Evolutionary conservation across 805 yeast genomes (phyloP).

Genomic region (Candida cerambycidarum): DNA sequence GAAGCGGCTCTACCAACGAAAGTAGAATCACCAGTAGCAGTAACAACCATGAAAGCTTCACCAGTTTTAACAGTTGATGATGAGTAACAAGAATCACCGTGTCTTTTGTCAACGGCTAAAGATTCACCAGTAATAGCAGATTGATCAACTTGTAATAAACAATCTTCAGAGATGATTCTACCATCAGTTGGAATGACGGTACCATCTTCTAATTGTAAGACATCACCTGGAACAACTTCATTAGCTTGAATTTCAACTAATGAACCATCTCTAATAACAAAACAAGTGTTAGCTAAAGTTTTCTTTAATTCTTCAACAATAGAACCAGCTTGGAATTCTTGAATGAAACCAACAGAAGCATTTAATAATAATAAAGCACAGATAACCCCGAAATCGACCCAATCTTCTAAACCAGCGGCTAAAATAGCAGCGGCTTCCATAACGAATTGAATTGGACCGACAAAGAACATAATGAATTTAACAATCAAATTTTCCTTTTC

Average conservation of each 20-base stretch:
- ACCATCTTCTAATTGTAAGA: conserved; percentile 90
- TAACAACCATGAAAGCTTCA: conserved; percentile 90
- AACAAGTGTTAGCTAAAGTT: conserved; percentile 88
- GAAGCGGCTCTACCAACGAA: conserved; percentile 98
- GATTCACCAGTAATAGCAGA: conserved; percentile 98
- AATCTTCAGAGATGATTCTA: conserved; percentile 80
- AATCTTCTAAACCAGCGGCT: conserved; percentile 95
- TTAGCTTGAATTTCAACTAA: conserved; percentile 73
- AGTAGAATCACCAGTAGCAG: conserved; percentile 94
- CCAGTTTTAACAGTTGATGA: conserved; percentile 96
- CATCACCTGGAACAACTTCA: conserved; percentile 95
- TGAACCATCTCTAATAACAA: conserved; percentile 80
- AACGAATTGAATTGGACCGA: conserved; percentile 95
- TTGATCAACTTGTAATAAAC: conserved; percentile 89
- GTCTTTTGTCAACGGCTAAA: conserved; percentile 87
- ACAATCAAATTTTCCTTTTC: conserved; percentile 76
- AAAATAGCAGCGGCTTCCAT: conserved; percentile 95
- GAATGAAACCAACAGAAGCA: conserved; percentile 94
- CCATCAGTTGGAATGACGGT: conserved; percentile 92
- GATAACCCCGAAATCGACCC: conserved; percentile 99
- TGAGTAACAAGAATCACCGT: conserved; percentile 85
- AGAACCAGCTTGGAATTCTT: conserved; percentile 97
- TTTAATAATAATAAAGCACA: conserved; percentile 82
- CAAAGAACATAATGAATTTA: conserved; percentile 83
- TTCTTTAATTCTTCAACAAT: conserved; percentile 95